Evolutionary conservation across 176 grass and related monocot species (phyloP), one percentile per base, ranked within the genome.

Genomic region (Urochloa ruziziensis): DNA sequence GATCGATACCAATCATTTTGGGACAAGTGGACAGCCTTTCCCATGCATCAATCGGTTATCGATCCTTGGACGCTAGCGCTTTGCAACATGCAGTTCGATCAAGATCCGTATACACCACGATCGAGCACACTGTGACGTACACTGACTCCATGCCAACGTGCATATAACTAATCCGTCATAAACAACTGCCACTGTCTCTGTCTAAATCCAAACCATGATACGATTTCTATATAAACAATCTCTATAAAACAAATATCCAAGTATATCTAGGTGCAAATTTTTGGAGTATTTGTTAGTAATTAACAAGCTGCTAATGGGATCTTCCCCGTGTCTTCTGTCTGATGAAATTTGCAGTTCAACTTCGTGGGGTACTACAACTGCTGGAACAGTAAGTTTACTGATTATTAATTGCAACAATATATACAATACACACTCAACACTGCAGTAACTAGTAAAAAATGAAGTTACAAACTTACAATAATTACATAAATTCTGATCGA

Each of bases 371-470:
- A 87, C 84, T 94, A 89, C 84, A 77, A 42, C 59, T 89, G 89
- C 87, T 91, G 92, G 92, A 91, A 94, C 77, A 91, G 92, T 94
- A 91, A 89, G 92, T 82, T 10, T 1, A 11, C 15, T 18, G 11
- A n/a, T n/a, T n/a, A n/a, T n/a, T n/a, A n/a, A n/a, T n/a, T 36
- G 61, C 29, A 61, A 15, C 15, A 25, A 1, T 16, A n/a, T n/a
- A n/a, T n/a, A n/a, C n/a, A n/a, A n/a, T n/a, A n/a, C n/a, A n/a
- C n/a, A n/a, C n/a, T n/a, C n/a, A n/a, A n/a, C n/a, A n/a, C n/a
- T n/a, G n/a, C n/a, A n/a, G n/a, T n/a, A n/a, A n/a, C n/a, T 18
- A 51, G 48, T 51, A 53, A 53, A 44, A 46, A 46, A 10, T 43
- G 5, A 51, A 51, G 4, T 51, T 17, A 17, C 46, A 0, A 16